Evolutionary conservation across 768 basidiomycete genomes (phyloP).

Genomic region (Phlebiopsis flavidoalba): DNA sequence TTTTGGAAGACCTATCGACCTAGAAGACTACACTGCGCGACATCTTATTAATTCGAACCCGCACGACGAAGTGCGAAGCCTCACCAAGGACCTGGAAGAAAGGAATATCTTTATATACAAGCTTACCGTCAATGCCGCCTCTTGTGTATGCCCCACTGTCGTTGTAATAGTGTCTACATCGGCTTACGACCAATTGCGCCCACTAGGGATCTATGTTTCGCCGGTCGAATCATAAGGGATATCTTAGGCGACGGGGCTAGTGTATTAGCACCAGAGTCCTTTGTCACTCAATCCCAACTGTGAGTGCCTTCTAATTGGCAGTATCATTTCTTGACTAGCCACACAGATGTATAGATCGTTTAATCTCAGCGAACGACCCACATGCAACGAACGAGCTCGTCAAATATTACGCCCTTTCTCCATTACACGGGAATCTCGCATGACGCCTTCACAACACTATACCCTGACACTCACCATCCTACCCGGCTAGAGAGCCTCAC

Average conservation of each 20-base stretch:
- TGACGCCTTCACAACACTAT: constrained; percentile 74
- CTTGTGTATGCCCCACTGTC: constrained; percentile 60
- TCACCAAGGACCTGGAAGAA: constrained; percentile 70
- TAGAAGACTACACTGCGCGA: constrained; percentile 67
- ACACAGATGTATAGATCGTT: constrained; percentile 74
- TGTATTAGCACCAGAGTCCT: constrained; percentile 68
- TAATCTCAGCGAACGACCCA: constrained; percentile 46
- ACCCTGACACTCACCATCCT: constrained; percentile 62
- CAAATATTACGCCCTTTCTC: constrained; percentile 81
- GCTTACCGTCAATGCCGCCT: constrained; percentile 84
- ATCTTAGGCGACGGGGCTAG: constrained; percentile 75
- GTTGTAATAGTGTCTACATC: not conserved
- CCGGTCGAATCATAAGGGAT: constrained; percentile 85
- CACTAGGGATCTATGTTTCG: constrained; percentile 79
- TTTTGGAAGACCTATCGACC: constrained; percentile 64
- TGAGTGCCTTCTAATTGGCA: constrained; percentile 27
- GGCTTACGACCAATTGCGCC: not conserved
- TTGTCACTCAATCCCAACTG: constrained; percentile 83
- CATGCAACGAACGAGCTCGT: constrained; percentile 63
- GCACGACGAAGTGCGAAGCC: constrained; percentile 74
- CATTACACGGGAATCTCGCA: constrained; percentile 73
- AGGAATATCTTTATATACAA: constrained; percentile 64
- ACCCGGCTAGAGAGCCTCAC: constrained; percentile 63
- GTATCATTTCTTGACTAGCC: not conserved
- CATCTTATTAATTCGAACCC: constrained; percentile 61